Percentiles rank a stretch among this genome's conserved stretches.
Evolutionary conservation across 352 stramenopile genomes (phyloP).

Genomic region (Albugo candida): DNA sequence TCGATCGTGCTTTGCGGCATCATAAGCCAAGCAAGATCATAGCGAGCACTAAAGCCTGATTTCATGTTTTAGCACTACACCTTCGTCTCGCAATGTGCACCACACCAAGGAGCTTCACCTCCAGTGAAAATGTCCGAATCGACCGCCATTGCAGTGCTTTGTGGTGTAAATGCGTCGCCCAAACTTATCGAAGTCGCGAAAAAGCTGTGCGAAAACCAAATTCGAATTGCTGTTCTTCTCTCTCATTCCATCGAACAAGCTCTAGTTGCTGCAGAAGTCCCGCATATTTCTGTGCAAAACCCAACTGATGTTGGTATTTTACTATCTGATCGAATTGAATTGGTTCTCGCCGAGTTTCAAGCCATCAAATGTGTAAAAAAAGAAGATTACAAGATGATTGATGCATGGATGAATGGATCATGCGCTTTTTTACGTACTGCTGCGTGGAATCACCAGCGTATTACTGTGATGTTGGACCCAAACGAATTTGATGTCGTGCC

Average conservation of each 20-base stretch:
- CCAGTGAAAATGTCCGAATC: neutral
- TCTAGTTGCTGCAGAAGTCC: conserved; percentile 52
- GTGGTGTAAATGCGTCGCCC: conserved; percentile 22
- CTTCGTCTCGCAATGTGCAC: too few species aligned
- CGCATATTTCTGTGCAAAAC: conserved; percentile 16
- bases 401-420: conserved; percentile 46
- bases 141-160: conserved; percentile 35
- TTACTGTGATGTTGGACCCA: conserved; percentile 58
- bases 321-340: conserved; percentile 35
- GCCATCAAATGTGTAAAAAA: conserved; percentile 12
- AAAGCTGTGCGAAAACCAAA: conserved; percentile 26
- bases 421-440: conserved; percentile 66
- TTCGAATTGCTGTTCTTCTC: conserved; percentile 41
- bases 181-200: conserved; percentile 26
- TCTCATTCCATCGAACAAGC: conserved; percentile 28
- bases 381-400: conserved; percentile 21
- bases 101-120: neutral
- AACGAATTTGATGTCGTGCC: conserved; percentile 25
- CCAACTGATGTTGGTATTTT: conserved; percentile 12
- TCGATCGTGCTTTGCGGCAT: too few species aligned
- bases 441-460: conserved; percentile 77
- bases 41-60: too few species aligned
- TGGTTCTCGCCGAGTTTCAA: conserved; percentile 40
- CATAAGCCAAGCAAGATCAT: too few species aligned
- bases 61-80: too few species aligned